Evolutionary conservation across 345 rosid genomes (phyloP).

Genomic region (Carallia pectinifolia): DNA sequence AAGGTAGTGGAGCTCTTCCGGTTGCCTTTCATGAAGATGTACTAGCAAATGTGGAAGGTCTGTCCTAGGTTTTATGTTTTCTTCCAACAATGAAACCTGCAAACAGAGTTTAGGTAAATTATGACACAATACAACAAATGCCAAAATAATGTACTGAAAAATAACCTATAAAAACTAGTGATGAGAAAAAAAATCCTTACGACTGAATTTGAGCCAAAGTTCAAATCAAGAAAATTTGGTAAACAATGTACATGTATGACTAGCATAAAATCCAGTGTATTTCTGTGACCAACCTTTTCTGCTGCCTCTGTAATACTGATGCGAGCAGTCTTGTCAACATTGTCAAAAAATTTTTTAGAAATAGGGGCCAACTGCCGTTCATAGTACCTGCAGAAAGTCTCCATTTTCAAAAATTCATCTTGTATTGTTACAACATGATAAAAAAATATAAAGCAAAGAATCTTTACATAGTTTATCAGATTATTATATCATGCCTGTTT

Average conservation of each 20-base stretch:
- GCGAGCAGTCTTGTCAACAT: conserved; percentile 40
- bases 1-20: conserved; percentile 85
- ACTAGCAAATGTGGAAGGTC: conserved; percentile 85
- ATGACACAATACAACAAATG: background rate
- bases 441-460: background rate
- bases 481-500: too few species aligned
- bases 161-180: background rate
- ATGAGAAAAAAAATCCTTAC: too few species aligned
- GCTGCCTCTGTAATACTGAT: conserved; percentile 80
- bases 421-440: background rate
- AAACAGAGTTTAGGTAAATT: conserved; percentile 8
- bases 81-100: conserved; percentile 88
- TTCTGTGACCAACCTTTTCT: conserved; percentile 58
- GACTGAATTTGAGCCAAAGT: background rate
- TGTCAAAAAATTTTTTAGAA: conserved; percentile 54
- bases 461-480: too few species aligned
- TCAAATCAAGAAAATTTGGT: background rate
- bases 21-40: conserved; percentile 67
- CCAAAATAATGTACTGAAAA: background rate
- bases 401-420: conserved; percentile 2
- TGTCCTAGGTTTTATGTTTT: conserved; percentile 71
- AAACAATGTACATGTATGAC: background rate
- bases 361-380: conserved; percentile 76
- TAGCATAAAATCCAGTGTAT: background rate
- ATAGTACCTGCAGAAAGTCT: conserved; percentile 59